These are phyloP conservation scores for Chalara sp. DNA, from an alignment of 2,329 filamentous ascomycete genomes.

Conservation along the genomic window DNA sequence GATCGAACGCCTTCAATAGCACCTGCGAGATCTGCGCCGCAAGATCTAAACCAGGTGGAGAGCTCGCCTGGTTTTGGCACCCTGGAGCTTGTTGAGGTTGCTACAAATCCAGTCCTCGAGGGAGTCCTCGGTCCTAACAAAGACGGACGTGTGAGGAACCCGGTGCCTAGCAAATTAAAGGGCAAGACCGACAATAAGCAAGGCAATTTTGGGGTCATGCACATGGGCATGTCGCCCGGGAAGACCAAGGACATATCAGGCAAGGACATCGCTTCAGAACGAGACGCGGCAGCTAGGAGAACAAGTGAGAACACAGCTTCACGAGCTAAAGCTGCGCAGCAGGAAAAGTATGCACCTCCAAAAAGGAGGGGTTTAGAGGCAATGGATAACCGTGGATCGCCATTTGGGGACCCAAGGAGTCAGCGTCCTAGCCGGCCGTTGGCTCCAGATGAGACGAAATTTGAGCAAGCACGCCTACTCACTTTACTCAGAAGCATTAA, in stretches of 20 bases:
- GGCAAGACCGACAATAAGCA: conserved; percentile 48
- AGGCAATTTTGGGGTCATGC: conserved; percentile 58
- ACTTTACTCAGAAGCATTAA: conserved; percentile 49
- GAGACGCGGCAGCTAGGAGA: conserved; percentile 48
- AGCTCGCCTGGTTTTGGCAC: conserved; percentile 32
- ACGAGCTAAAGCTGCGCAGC: conserved; percentile 49
- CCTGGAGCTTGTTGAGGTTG: conserved; percentile 50
- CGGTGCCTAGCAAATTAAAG: conserved; percentile 56
- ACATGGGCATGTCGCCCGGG: conserved; percentile 43
- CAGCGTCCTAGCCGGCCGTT: conserved; percentile 25
- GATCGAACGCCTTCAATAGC: conserved; percentile 13
- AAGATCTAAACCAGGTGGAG: conserved; percentile 12
- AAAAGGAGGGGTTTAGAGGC: conserved; percentile 24
- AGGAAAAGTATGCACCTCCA: conserved; percentile 45
- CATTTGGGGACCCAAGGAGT: conserved; percentile 17
- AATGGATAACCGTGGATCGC: conserved; percentile 18
- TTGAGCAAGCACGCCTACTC: conserved; percentile 53
- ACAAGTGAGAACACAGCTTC: conserved; percentile 56
- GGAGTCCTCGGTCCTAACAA: conserved; percentile 29
- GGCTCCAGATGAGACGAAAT: conserved; percentile 44
- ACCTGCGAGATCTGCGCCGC: conserved; percentile 13
- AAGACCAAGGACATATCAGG: conserved; percentile 28
- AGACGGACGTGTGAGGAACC: conserved; percentile 48
- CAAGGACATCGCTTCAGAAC: conserved; percentile 44
- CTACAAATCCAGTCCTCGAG: conserved; percentile 19